Conservation (phyloP, 2,329 filamentous ascomycete genomes). For the Nemania serpens region DNA sequence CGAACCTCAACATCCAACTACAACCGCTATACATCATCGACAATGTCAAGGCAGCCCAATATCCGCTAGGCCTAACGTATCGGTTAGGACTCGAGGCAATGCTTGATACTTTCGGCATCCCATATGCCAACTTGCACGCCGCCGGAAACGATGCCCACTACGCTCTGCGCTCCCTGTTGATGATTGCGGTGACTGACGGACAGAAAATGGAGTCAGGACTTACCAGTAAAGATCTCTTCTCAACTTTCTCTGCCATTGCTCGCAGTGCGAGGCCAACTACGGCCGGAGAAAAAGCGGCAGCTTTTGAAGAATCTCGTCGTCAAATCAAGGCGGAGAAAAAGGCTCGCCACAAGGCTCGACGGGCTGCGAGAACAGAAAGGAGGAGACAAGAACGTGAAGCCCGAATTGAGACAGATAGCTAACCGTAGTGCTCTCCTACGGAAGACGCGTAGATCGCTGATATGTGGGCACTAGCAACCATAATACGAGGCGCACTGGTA, state of each 20-base stretch:
- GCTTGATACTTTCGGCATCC: conserved; percentile 23
- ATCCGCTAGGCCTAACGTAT: conserved; percentile 15
- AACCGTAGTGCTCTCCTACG: conserved; percentile 2
- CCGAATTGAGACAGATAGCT: conserved; percentile 10
- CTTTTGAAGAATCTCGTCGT: conserved; percentile 11
- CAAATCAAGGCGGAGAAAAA: conserved; percentile 15
- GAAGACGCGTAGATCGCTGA: conserved; percentile 3
- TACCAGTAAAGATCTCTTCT: conserved; percentile 9
- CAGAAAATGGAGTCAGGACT: not conserved
- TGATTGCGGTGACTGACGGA: conserved; percentile 17
- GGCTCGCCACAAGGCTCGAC: conserved; percentile 12
- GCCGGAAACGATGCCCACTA: conserved; percentile 22
- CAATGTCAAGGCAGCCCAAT: conserved; percentile 16
- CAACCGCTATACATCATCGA: conserved; percentile 17
- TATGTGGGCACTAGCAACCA: too few species aligned
- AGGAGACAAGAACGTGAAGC: conserved; percentile 13
- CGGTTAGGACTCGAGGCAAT: conserved; percentile 17
- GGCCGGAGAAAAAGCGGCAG: conserved; percentile 8
- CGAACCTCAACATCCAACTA: conserved; percentile 13
- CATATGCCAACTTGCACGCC: conserved; percentile 18
- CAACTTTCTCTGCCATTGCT: conserved; percentile 18
- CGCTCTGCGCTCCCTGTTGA: conserved; percentile 18
- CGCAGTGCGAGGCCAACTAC: conserved; percentile 11
- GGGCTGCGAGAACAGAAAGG: conserved; percentile 17
- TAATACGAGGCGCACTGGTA: too few species aligned